Conservation (phyloP, 176 grass and related monocot species). For the Phragmites australis region DNA sequence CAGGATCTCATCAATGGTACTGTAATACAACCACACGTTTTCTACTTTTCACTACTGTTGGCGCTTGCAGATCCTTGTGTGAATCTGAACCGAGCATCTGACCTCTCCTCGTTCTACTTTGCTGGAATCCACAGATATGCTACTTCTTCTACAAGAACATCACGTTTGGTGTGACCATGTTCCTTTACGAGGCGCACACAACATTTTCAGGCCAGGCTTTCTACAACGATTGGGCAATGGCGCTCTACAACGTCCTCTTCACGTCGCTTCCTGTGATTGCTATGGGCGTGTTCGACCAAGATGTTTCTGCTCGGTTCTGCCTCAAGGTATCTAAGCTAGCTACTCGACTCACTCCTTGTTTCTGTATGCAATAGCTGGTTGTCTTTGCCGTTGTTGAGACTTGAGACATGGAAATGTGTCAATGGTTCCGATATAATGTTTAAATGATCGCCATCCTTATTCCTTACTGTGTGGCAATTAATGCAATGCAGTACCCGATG, state of each 20-base stretch:
- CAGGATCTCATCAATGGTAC: slow-evolving; percentile 88
- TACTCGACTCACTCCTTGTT: background rate
- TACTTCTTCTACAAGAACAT: slow-evolving; percentile 99
- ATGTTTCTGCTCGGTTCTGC: slow-evolving; percentile 80
- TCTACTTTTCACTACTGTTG: background rate
- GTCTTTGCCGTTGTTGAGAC: background rate
- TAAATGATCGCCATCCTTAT: background rate
- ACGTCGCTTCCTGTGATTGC: slow-evolving; percentile 84
- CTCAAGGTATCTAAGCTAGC: slow-evolving; percentile 48
- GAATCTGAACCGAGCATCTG: background rate
- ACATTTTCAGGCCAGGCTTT: slow-evolving; percentile 64
- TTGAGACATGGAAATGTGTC: background rate
- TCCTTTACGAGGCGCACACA: slow-evolving; percentile 69
- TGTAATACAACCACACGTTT: background rate
- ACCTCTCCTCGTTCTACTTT: background rate
- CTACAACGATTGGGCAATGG: slow-evolving; percentile 79
- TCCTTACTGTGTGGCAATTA: no score
- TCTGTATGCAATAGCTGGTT: background rate
- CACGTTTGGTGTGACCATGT: slow-evolving; percentile 79
- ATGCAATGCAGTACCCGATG: slow-evolving; percentile 67
- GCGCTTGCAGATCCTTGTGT: background rate
- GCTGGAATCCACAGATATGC: slow-evolving; percentile 58
- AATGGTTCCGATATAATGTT: background rate
- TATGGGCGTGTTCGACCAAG: slow-evolving; percentile 87
- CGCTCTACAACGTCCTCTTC: slow-evolving; percentile 71